Evolutionary conservation across 768 basidiomycete genomes (phyloP), one percentile per base, ranked within the genome.

Genomic region (Lactarius tabidus): DNA sequence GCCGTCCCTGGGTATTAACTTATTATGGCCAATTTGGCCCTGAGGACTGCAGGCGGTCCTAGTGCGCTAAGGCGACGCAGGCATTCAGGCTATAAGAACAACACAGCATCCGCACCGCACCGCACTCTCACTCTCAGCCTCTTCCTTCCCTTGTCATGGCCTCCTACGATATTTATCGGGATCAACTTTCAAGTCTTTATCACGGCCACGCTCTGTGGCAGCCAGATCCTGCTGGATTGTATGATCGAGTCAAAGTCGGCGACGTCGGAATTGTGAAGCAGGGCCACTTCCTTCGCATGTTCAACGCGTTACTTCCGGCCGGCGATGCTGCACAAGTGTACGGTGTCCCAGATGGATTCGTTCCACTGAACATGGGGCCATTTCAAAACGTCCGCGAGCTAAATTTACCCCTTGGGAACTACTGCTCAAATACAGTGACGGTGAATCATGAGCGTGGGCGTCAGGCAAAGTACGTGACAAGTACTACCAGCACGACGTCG

Each of bases 181-280:
- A 68, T 2, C 60, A 64, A 36, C 54, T 69, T 5, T 9, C 62
- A 8, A 20, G 45, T 10, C 56, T 62, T 17, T 48, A 33, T 26
- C 66, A 61, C 7, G 68, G 68, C 6, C 38, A 33, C 28, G 67
- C 68, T 0, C 31, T 69, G 17, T 69, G 69, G 67, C 48, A 68
- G 41, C 70, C 70, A 41, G 63, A 65, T 18, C 70, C 70, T 18
- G 39, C 36, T 3, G 7, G 39, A 14, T 18, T 62, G 33, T 71
- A 71, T 29, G 35, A 67, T 17, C 41, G 26, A 1, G 69, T 70
- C 58, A 38, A 43, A 8, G 58, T 70, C 29, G 70, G 67, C 3
- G 69, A 71, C 39, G 70, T 71, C 38, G 70, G 70, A 3, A 70
- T 59, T 28, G 51, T 70, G 6, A 12, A 45, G 4, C 31, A 65